Evolutionary conservation across 2,329 filamentous ascomycete species (phyloP).

Genomic region (Pseudovirgaria hyperparasitica): DNA sequence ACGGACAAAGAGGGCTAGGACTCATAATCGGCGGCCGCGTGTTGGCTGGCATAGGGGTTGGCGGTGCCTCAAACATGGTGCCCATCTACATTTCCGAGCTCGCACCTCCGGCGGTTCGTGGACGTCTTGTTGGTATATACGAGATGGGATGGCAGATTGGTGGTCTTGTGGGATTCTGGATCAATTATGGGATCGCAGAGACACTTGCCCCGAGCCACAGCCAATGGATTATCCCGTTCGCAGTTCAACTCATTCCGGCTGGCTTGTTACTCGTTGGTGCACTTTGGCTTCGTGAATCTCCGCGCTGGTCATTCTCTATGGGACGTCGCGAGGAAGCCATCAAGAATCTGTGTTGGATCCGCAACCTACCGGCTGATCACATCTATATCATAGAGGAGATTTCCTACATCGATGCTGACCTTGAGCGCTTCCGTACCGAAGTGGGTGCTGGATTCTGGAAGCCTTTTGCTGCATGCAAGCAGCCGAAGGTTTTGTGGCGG

Average conservation of each 20-base stretch:
- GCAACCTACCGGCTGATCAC: constrained; percentile 43
- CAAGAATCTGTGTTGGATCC: constrained; percentile 46
- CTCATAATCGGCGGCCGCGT: constrained; percentile 45
- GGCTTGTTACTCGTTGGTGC: constrained; percentile 40
- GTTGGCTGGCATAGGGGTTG: constrained; percentile 44
- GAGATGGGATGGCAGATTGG: constrained; percentile 38
- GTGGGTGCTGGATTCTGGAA: constrained; percentile 65
- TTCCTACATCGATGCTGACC: constrained; percentile 53
- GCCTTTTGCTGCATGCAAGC: constrained; percentile 17
- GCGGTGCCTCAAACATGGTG: constrained; percentile 42
- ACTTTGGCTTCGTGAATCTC: constrained; percentile 31
- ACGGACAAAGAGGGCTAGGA: constrained; percentile 35
- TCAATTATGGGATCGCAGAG: constrained; percentile 31
- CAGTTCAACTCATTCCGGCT: constrained; percentile 53
- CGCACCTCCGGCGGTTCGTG: constrained; percentile 44
- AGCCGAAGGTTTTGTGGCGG: constrained; percentile 50
- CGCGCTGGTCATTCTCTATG: constrained; percentile 32
- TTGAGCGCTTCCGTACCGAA: constrained; percentile 31
- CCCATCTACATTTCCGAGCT: constrained; percentile 50
- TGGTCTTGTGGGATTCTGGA: constrained; percentile 15
- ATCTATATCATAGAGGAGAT: constrained; percentile 65
- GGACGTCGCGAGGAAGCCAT: constrained; percentile 28
- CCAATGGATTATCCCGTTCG: constrained; percentile 40
- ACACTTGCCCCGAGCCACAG: constrained; percentile 29
- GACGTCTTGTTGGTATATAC: constrained; percentile 39